Evolutionary conservation across 805 yeast species (phyloP).

Genomic region (Saccharomycopsis synnaedendra): DNA sequence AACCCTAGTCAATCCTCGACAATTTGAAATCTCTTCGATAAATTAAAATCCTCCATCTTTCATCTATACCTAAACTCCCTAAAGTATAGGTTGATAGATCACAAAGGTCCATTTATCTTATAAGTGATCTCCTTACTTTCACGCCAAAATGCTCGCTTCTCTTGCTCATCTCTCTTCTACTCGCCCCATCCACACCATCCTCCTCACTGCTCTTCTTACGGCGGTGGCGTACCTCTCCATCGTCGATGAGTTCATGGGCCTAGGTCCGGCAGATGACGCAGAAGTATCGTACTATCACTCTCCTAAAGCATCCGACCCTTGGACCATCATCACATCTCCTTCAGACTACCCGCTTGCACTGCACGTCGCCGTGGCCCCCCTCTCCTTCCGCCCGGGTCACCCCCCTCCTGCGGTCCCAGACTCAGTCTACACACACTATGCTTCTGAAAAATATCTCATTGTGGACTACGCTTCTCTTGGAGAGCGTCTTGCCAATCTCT

Average conservation of each 20-base stretch:
- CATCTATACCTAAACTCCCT: no score
- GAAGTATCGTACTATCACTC: constrained; percentile 27
- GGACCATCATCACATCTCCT: constrained; percentile 38
- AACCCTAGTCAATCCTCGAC: background rate
- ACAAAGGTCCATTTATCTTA: no score
- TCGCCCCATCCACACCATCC: constrained; percentile 79
- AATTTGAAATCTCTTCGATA: no score
- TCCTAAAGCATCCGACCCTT: constrained; percentile 26
- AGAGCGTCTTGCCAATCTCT: constrained; percentile 17
- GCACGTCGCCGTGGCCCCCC: constrained; percentile 41
- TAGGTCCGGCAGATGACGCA: constrained; percentile 15
- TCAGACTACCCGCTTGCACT: constrained; percentile 31
- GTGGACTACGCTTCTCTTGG: constrained; percentile 22
- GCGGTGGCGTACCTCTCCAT: constrained; percentile 71
- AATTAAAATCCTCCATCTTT: no score
- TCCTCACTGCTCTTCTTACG: constrained; percentile 60
- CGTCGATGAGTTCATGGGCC: constrained; percentile 49
- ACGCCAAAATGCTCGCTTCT: constrained; percentile 31
- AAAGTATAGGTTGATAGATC: no score
- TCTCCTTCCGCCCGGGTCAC: constrained; percentile 38
- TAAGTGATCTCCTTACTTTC: background rate
- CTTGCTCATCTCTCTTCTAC: constrained; percentile 49
- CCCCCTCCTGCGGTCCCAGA: constrained; percentile 31
- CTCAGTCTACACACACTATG: constrained; percentile 29
- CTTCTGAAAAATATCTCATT: constrained; percentile 33